Percentiles rank a stretch among this genome's conserved stretches.
Conservation (phyloP, 2,329 filamentous ascomycete genomes). For the Furcasterigmium sp. region DNA sequence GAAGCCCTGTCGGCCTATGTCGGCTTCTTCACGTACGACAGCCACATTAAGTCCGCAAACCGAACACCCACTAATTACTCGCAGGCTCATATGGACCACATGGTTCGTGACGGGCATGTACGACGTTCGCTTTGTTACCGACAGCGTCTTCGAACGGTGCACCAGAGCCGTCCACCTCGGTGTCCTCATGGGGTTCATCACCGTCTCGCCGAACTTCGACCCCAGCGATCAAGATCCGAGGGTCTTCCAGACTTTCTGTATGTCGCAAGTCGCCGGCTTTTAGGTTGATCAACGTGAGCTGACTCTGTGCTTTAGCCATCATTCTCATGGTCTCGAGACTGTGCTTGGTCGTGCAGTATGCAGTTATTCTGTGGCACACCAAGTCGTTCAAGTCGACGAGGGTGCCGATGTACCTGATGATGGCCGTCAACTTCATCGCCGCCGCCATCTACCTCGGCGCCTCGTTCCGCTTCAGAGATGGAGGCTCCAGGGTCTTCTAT, state of each 20-base stretch:
- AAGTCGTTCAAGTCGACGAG: constrained; percentile 31
- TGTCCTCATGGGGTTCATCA: constrained; percentile 60
- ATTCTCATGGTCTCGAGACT: constrained; percentile 48
- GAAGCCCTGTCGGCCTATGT: constrained; percentile 20
- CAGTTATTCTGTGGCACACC: constrained; percentile 36
- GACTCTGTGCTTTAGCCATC: constrained; percentile 20
- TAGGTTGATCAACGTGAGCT: not conserved
- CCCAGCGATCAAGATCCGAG: constrained; percentile 27
- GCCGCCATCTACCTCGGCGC: constrained; percentile 35
- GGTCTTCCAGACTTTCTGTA: constrained; percentile 36
- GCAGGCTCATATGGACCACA: constrained; percentile 57
- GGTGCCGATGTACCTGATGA: constrained; percentile 28
- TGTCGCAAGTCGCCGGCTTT: constrained; percentile 3
- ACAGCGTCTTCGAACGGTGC: constrained; percentile 56
- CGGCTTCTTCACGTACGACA: constrained; percentile 25
- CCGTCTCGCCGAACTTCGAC: constrained; percentile 46
- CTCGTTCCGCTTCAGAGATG: constrained; percentile 30
- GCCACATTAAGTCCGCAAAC: not conserved
- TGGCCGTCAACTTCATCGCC: constrained; percentile 25
- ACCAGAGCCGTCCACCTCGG: constrained; percentile 56
- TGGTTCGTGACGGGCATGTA: constrained; percentile 61
- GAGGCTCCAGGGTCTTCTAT: constrained; percentile 25
- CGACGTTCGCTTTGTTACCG: constrained; percentile 60
- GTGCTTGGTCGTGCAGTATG: constrained; percentile 50
- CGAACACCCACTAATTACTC: not conserved